phyloP scores from a whole-genome alignment of 129 eudicot species.

The carrot (Daucus carota) region DNA sequence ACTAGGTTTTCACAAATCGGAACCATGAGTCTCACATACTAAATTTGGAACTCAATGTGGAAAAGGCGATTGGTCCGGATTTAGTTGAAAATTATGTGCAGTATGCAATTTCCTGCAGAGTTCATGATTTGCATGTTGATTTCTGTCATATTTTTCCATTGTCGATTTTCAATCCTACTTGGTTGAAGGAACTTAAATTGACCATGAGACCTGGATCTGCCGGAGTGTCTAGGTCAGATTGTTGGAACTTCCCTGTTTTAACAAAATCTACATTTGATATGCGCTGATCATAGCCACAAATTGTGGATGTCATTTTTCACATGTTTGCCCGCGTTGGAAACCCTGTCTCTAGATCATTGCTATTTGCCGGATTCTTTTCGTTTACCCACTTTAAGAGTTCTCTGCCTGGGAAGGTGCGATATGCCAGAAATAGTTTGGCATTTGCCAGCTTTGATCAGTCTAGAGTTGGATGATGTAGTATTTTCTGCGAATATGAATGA shows the following conservation, averaged over 20 bases:
- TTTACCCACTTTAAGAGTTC: neutral
- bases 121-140: neutral
- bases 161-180: neutral
- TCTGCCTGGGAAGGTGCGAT: neutral
- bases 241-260: neutral
- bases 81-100: neutral
- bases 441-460: neutral
- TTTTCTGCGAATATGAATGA: neutral
- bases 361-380: neutral
- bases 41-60: neutral
- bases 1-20: neutral
- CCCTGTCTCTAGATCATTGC: neutral
- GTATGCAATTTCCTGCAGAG: neutral
- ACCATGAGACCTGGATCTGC: neutral
- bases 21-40: neutral
- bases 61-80: neutral
- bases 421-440: neutral
- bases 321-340: neutral
- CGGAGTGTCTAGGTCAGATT: neutral
- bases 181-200: conserved; percentile 2
- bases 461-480: neutral
- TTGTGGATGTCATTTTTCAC: neutral
- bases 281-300: neutral
- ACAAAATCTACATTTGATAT: neutral
- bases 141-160: neutral